A percentile compares a stretch with the other conserved stretches of the same genome.
Evolutionary conservation across 768 basidiomycete species (phyloP).

Genomic region (Podaxis sp.): DNA sequence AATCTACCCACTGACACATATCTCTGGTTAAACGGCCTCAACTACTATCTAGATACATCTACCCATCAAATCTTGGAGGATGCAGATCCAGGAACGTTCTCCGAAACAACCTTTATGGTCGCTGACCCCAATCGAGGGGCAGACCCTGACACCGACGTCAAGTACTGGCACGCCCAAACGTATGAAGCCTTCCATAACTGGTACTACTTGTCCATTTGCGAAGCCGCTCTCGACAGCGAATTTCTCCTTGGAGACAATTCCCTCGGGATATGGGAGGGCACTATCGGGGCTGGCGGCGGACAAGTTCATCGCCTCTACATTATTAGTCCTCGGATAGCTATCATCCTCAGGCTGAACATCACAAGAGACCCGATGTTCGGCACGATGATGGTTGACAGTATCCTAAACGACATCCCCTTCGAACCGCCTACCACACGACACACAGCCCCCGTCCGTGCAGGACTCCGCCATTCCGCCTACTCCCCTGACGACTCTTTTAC

Average conservation of each 20-base stretch:
- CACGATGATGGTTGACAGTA: constrained; percentile 21
- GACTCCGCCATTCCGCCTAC: constrained; percentile 3
- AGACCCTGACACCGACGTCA: constrained; percentile 22
- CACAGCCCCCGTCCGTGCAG: neutral
- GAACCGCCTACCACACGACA: constrained; percentile 5
- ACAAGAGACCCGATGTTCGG: constrained; percentile 18
- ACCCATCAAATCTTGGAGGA: constrained; percentile 23
- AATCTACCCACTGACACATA: constrained; percentile 21
- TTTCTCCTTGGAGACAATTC: constrained; percentile 31
- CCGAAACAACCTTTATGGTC: neutral
- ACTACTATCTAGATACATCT: constrained; percentile 30
- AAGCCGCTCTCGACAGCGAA: constrained; percentile 30
- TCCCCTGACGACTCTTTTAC: constrained; percentile 19
- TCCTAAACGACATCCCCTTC: constrained; percentile 24
- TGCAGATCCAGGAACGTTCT: constrained; percentile 16
- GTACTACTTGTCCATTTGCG: constrained; percentile 33
- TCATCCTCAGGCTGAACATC: constrained; percentile 22
- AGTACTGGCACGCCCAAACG: constrained; percentile 23
- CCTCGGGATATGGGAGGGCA: constrained; percentile 34
- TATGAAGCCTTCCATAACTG: constrained; percentile 27
- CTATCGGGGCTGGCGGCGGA: constrained; percentile 15
- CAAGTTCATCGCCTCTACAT: constrained; percentile 31
- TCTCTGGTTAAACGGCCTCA: constrained; percentile 29
- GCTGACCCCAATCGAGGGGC: constrained; percentile 20
- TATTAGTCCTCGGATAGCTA: constrained; percentile 32